phyloP scores from a whole-genome alignment of 2,329 filamentous ascomycete species.

The Lasiodiplodia hormozganensis region DNA sequence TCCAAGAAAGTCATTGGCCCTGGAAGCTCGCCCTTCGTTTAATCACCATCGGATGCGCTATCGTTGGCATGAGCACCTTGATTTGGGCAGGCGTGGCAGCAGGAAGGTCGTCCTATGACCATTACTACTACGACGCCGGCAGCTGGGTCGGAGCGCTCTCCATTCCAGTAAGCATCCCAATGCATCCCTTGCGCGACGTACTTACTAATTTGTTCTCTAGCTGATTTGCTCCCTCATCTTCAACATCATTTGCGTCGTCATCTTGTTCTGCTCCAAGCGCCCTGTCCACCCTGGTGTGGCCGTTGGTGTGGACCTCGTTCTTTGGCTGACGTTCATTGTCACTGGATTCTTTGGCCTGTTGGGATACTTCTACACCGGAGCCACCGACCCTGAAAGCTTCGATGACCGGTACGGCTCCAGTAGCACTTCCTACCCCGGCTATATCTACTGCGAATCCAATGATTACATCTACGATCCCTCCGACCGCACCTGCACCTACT shows the following conservation, averaged over 20 bases:
- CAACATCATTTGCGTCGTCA: slow-evolving; percentile 38
- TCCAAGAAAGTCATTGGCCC: background rate
- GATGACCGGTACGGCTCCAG: slow-evolving; percentile 36
- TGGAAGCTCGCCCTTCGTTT: slow-evolving; percentile 6
- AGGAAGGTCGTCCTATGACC: background rate
- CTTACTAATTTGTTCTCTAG: slow-evolving; percentile 2
- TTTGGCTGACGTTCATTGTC: slow-evolving; percentile 43
- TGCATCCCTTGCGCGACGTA: background rate
- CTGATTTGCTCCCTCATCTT: slow-evolving; percentile 42
- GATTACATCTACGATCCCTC: slow-evolving; percentile 7
- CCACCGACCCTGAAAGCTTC: slow-evolving; percentile 1
- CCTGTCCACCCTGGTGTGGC: slow-evolving; percentile 44
- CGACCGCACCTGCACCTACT: slow-evolving; percentile 6
- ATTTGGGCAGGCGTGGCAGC: background rate
- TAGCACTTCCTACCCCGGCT: slow-evolving; percentile 26
- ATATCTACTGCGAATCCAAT: slow-evolving; percentile 18
- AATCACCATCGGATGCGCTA: background rate
- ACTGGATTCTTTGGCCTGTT: slow-evolving; percentile 39
- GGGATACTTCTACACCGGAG: slow-evolving; percentile 30
- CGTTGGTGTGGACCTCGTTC: slow-evolving; percentile 45
- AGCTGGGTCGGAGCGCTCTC: slow-evolving; percentile 29
- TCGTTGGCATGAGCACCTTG: slow-evolving; percentile 7
- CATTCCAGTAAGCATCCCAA: slow-evolving; percentile 35
- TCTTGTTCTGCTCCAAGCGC: slow-evolving; percentile 35
- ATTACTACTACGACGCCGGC: background rate